Percentiles rank a stretch among this genome's conserved stretches.
These are phyloP conservation scores for Bryopsis sp. DNA, from an alignment of 139 green algal genomes.

Conservation along the genomic window DNA sequence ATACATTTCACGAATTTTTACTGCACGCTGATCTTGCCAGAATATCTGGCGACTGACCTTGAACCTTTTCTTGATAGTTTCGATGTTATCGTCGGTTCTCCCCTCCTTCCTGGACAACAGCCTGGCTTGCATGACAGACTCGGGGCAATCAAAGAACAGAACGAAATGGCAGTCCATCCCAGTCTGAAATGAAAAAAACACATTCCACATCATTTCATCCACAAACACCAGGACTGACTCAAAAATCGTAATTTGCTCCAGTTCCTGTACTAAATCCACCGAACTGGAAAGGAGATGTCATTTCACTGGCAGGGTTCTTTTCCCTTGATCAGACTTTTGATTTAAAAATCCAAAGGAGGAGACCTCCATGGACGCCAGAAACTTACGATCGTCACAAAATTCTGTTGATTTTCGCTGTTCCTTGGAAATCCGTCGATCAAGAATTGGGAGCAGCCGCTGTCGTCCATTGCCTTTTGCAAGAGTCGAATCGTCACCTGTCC, in stretches of 20 bases:
- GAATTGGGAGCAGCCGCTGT: conserved; percentile 50
- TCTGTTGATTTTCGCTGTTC: conserved; percentile 83
- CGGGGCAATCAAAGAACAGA: conserved; percentile 92
- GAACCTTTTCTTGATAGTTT: conserved; percentile 88
- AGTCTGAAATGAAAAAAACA: conserved; percentile 39
- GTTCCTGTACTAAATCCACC: too few species aligned
- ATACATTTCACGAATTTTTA: too few species aligned
- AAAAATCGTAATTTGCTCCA: too few species aligned
- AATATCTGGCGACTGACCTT: conserved; percentile 25
- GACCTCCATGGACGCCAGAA: too few species aligned
- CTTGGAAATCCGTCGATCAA: conserved; percentile 93
- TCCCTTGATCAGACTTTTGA: too few species aligned
- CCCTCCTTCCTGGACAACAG: conserved; percentile 66
- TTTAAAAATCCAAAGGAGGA: too few species aligned
- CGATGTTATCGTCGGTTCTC: conserved; percentile 86
- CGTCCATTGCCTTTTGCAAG: conserved; percentile 77
- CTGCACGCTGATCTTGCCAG: not conserved
- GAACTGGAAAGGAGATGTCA: too few species aligned
- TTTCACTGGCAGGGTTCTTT: too few species aligned
- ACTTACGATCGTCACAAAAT: conserved; percentile 53
- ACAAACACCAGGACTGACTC: too few species aligned
- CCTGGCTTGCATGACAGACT: conserved; percentile 76
- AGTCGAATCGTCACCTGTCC: conserved; percentile 75
- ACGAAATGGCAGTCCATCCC: conserved; percentile 73
- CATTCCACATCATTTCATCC: not conserved